Evolutionary conservation across 805 yeast genomes (phyloP), one percentile per base, ranked within the genome.

Genomic region (Debaryomyces castellii): DNA sequence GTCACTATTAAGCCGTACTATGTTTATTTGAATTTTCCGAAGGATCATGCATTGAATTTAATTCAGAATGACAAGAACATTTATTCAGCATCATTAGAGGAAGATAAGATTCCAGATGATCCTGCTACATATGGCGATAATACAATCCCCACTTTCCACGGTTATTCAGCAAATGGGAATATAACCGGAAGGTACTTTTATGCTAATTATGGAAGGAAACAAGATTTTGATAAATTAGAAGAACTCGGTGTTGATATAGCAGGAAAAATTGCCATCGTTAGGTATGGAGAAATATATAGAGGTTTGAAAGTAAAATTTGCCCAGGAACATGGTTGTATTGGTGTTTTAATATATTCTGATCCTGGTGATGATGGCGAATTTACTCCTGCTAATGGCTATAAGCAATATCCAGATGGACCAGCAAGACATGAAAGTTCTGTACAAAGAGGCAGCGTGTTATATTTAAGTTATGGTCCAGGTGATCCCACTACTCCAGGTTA

Each of bases 291-390:
- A 6, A 73, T 83, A 11, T 84, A 80, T 68, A 73, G 94, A 27
- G 94, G 94, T 12, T 71, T 86, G 51, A 87, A 87, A 58, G 87
- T 87, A 42, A 81, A 83, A 58, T 82, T 82, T 61, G 94, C 92
- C 12, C 85, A 87, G 63, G 84, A 85, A 38, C 67, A 69, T 24
- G 91, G 90, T 24, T 86, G 86, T 27, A 62, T 68, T 43, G 94
- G 84, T 27, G 90, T 80, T 3, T 59, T 87, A 12, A 67, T 87
- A 24, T 87, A 82, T 60, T 22, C 8, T 22, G 24, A 22, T 22
- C 24, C 24, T 5, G 8, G 8, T 22, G 8, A 22, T 22, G 24
- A 80, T 39, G 74, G 77, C 10, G 76, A n/a, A n/a, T n/a, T n/a
- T n/a, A n/a, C n/a, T n/a, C n/a, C 72, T 20, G 73, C 72, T 30